phyloP scores from a whole-genome alignment of 257 asterid genomes.

The Solanum pennellii region DNA sequence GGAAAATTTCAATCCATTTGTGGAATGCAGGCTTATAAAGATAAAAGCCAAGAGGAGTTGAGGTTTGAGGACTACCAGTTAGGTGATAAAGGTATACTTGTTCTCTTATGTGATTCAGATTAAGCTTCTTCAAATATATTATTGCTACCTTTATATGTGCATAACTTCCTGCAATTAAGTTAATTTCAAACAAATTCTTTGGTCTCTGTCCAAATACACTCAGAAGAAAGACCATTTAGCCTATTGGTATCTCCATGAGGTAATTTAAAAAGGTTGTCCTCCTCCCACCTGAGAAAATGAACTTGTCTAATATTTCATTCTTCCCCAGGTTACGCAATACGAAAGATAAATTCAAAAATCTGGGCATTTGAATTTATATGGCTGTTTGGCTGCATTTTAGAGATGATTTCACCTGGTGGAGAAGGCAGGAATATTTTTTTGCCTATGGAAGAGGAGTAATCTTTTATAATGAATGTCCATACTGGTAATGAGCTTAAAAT shows the following conservation, averaged over 20 bases:
- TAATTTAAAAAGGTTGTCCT: background rate
- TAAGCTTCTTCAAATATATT: background rate
- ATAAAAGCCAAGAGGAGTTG: constrained; percentile 81
- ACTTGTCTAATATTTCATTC: background rate
- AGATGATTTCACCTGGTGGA: background rate
- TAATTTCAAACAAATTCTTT: background rate
- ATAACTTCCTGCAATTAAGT: background rate
- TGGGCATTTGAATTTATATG: background rate
- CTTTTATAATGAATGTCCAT: background rate
- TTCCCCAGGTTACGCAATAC: background rate
- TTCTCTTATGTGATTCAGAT: background rate
- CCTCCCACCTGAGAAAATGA: background rate
- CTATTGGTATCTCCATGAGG: background rate
- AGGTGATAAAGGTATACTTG: constrained; percentile 44
- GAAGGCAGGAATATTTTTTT: background rate
- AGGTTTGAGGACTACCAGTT: constrained; percentile 69
- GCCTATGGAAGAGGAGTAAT: background rate
- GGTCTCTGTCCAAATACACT: background rate
- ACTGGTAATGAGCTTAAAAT: background rate
- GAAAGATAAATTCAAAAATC: background rate
- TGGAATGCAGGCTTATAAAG: constrained; percentile 54
- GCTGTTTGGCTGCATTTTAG: background rate
- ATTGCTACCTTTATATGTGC: background rate
- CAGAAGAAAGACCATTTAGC: background rate
- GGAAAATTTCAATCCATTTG: constrained; percentile 55